Evolutionary conservation across 1,139 yeast genomes (phyloP).

Genomic region (Suzukiozyma palmioleophila): DNA sequence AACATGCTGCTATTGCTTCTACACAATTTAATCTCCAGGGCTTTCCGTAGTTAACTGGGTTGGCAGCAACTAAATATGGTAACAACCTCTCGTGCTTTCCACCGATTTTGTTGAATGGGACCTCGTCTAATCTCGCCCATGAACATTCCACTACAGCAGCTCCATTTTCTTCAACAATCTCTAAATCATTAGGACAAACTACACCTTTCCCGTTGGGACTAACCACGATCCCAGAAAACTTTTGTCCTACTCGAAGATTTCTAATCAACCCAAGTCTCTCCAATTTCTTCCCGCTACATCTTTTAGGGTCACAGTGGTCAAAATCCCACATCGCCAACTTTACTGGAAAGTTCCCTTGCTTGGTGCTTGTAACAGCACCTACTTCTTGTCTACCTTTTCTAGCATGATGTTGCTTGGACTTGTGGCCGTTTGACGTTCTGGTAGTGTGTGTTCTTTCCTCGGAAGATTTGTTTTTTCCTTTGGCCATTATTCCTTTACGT

Average conservation of each 20-base stretch:
- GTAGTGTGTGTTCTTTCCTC: slow-evolving; percentile 35
- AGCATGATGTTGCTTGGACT: slow-evolving; percentile 49
- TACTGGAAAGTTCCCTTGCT: slow-evolving; percentile 48
- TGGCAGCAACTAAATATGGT: slow-evolving; percentile 93
- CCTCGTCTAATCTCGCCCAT: slow-evolving; percentile 94
- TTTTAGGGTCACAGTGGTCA: slow-evolving; percentile 97
- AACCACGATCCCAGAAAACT: slow-evolving; percentile 84
- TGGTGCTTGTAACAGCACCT: slow-evolving; percentile 13
- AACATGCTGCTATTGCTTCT: slow-evolving; percentile 95
- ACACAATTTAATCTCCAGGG: slow-evolving; percentile 97
- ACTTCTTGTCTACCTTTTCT: slow-evolving; percentile 48
- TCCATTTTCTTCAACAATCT: slow-evolving; percentile 73
- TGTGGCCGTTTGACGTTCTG: slow-evolving; percentile 55
- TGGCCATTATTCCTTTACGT: slow-evolving; percentile 42
- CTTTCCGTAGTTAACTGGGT: slow-evolving; percentile 93
- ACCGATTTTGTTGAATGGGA: slow-evolving; percentile 91
- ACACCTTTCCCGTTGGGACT: slow-evolving; percentile 90
- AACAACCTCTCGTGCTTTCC: slow-evolving; percentile 83
- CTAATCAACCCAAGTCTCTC: slow-evolving; percentile 84
- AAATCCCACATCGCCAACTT: slow-evolving; percentile 92
- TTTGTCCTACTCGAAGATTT: slow-evolving; percentile 80
- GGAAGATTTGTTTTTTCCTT: slow-evolving; percentile 58
- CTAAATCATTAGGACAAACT: slow-evolving; percentile 85
- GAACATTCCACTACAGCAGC: slow-evolving; percentile 98
- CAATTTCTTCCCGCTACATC: slow-evolving; percentile 93